phyloP scores from a whole-genome alignment of 768 basidiomycete genomes.

The Xerocomellus dryophilus region DNA sequence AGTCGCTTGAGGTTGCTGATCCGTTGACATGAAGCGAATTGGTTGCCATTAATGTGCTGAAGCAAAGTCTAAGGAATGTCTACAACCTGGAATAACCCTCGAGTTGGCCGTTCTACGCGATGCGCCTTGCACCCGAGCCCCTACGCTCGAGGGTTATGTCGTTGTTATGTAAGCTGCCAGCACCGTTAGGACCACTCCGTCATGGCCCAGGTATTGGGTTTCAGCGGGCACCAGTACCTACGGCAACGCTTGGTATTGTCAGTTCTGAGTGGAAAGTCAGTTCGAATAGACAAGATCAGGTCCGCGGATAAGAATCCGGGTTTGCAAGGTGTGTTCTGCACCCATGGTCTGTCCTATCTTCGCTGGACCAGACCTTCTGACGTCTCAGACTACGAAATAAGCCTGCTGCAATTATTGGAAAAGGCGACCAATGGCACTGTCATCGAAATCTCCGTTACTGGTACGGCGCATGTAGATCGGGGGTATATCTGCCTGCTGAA shows the following conservation, averaged over 20 bases:
- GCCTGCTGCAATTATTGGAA: conserved; percentile 81
- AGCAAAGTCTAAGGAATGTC: conserved; percentile 14
- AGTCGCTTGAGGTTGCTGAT: conserved; percentile 38
- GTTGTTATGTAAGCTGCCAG: conserved; percentile 27
- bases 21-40: conserved; percentile 35
- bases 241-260: conserved; percentile 86
- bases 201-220: conserved; percentile 52
- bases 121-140: neutral
- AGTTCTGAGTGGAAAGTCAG: conserved; percentile 80
- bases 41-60: conserved; percentile 22
- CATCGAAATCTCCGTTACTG: conserved; percentile 95
- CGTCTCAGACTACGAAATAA: conserved; percentile 83
- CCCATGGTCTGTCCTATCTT: neutral
- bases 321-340: conserved; percentile 60
- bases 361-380: neutral
- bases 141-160: conserved; percentile 1
- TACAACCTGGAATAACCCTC: conserved; percentile 2
- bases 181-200: neutral
- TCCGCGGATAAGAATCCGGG: conserved; percentile 93
- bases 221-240: conserved; percentile 79
- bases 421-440: conserved; percentile 91
- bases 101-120: conserved; percentile 1
- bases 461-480: conserved; percentile 38
- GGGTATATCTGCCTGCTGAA: neutral
- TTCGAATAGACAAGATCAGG: conserved; percentile 85